phyloP scores from a whole-genome alignment of 2,329 filamentous ascomycete genomes.

The Aspergillus pseudotamarii region DNA sequence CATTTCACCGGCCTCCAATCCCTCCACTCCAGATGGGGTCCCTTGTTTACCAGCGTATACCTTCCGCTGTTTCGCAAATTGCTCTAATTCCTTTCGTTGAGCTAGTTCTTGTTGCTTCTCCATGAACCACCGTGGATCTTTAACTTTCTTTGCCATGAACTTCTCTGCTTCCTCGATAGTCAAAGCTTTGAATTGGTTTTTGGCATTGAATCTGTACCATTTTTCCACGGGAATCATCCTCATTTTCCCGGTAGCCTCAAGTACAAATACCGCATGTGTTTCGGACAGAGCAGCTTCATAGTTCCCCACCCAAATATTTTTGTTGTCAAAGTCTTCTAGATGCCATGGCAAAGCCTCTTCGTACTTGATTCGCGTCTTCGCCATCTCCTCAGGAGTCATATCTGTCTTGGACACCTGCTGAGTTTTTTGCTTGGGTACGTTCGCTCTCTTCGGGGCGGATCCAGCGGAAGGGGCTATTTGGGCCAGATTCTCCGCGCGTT shows the following conservation, averaged over 20 bases:
- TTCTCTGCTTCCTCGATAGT: conserved; percentile 84
- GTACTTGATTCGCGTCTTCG: conserved; percentile 69
- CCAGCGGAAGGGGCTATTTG: conserved; percentile 86
- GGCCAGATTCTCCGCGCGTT: conserved; percentile 83
- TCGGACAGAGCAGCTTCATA: conserved; percentile 89
- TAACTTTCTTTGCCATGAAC: conserved; percentile 76
- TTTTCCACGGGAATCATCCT: conserved; percentile 91
- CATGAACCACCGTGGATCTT: conserved; percentile 80
- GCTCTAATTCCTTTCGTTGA: conserved; percentile 62
- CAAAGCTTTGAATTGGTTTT: conserved; percentile 69
- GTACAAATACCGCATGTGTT: conserved; percentile 74
- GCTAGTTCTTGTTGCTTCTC: conserved; percentile 56
- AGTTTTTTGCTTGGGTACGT: conserved; percentile 73
- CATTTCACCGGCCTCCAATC: conserved; percentile 65
- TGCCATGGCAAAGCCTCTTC: conserved; percentile 97
- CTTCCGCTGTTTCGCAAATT: conserved; percentile 52
- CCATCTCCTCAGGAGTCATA: conserved; percentile 71
- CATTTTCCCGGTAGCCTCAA: conserved; percentile 71
- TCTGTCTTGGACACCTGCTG: conserved; percentile 85
- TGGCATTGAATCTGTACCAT: conserved; percentile 72
- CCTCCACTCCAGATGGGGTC: conserved; percentile 48
- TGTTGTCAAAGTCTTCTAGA: conserved; percentile 92
- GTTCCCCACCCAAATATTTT: conserved; percentile 88
- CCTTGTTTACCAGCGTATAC: conserved; percentile 50
- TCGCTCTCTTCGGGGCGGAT: conserved; percentile 68